phyloP scores from a whole-genome alignment of 1,284 basidiomycete genomes.

The Termitomyces sp. region DNA sequence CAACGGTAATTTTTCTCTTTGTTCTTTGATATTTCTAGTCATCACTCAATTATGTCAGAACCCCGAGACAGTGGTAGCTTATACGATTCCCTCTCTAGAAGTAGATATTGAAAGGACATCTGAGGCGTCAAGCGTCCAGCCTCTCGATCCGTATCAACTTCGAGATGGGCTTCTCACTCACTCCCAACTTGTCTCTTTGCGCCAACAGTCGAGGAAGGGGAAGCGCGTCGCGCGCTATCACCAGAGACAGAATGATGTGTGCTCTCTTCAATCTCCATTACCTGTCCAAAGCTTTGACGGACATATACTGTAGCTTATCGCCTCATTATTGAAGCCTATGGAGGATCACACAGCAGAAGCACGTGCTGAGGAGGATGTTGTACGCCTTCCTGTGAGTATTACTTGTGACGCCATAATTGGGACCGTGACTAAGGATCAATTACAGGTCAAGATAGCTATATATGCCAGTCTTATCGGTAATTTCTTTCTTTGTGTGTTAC shows the following conservation, averaged over 20 bases:
- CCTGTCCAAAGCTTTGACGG: slow-evolving; percentile 7
- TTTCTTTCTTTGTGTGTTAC: slow-evolving; percentile 61
- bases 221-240: slow-evolving; percentile 72
- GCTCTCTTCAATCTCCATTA: slow-evolving; percentile 19
- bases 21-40: slow-evolving; percentile 1
- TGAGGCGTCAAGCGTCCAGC: slow-evolving; percentile 22
- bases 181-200: slow-evolving; percentile 54
- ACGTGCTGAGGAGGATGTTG: slow-evolving; percentile 54
- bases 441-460: slow-evolving; percentile 82
- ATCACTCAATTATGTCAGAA: slow-evolving; percentile 22
- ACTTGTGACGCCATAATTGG: neutral
- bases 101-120: slow-evolving; percentile 43
- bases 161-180: slow-evolving; percentile 53
- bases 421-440: slow-evolving; percentile 14
- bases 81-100: slow-evolving; percentile 25
- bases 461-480: slow-evolving; percentile 81
- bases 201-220: slow-evolving; percentile 49
- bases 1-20: slow-evolving; percentile 16
- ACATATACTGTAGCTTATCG: slow-evolving; percentile 60
- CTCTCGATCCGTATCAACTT: slow-evolving; percentile 58
- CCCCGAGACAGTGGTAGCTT: slow-evolving; percentile 40
- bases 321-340: slow-evolving; percentile 82
- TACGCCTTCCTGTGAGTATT: slow-evolving; percentile 58
- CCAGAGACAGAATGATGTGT: slow-evolving; percentile 75
- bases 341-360: slow-evolving; percentile 79